Conservation (phyloP, 2,329 filamentous ascomycete species). For the Botrytis aclada region DNA sequence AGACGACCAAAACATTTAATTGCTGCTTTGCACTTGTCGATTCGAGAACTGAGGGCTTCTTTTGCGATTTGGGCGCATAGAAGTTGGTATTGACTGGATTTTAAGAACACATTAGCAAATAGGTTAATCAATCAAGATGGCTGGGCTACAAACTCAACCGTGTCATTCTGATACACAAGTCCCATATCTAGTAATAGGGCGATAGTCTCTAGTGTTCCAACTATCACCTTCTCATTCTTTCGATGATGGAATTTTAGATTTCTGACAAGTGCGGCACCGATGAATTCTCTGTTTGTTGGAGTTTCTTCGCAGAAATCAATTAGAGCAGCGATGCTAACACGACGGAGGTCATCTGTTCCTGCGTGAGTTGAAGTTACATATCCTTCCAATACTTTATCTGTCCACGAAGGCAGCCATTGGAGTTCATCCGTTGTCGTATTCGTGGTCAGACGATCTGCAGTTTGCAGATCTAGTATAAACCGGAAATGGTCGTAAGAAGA, state of each 20-base stretch:
- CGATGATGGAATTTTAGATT: conserved; percentile 51
- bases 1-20: conserved; percentile 3
- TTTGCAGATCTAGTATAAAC: conserved; percentile 27
- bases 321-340: conserved; percentile 64
- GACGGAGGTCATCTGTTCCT: conserved; percentile 72
- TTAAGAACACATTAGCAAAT: background rate
- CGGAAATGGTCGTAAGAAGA: conserved; percentile 27
- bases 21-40: background rate
- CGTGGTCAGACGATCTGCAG: conserved; percentile 19
- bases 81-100: background rate
- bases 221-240: conserved; percentile 62
- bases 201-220: conserved; percentile 73
- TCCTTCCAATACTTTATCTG: conserved; percentile 57
- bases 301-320: conserved; percentile 47
- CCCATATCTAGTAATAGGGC: conserved; percentile 68
- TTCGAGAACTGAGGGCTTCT: background rate
- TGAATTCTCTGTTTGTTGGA: conserved; percentile 38
- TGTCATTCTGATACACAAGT: background rate
- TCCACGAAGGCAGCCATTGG: conserved; percentile 32
- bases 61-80: background rate
- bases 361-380: conserved; percentile 71
- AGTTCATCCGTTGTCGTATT: conserved; percentile 13
- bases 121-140: background rate
- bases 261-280: conserved; percentile 51
- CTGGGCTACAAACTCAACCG: background rate